phyloP scores from a whole-genome alignment of 768 basidiomycete species.

The Mycena belliarum region DNA sequence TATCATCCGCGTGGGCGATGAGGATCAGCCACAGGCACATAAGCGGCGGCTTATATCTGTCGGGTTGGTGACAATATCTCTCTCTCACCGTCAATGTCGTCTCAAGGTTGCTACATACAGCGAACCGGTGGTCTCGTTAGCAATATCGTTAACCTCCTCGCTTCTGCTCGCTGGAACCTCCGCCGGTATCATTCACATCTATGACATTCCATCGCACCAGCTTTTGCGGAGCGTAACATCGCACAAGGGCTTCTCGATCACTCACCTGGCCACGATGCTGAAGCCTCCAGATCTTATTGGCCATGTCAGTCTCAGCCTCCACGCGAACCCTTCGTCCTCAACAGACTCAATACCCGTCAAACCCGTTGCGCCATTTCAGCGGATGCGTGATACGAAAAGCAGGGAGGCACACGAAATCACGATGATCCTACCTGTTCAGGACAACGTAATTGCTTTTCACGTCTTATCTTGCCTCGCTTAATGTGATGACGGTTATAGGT shows the following conservation, averaged over 20 bases:
- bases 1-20: constrained; percentile 66
- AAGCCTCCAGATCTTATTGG: constrained; percentile 88
- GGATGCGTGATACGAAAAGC: constrained; percentile 65
- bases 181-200: constrained; percentile 71
- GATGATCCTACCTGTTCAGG: constrained; percentile 56
- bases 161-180: constrained; percentile 82
- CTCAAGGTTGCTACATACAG: constrained; percentile 37
- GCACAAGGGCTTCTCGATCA: constrained; percentile 68
- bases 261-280: constrained; percentile 74
- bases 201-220: constrained; percentile 91
- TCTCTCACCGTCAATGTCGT: constrained; percentile 2
- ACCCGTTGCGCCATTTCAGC: constrained; percentile 69
- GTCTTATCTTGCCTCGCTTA: background rate
- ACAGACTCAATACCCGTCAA: constrained; percentile 64
- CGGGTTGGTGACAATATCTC: constrained; percentile 47
- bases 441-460: constrained; percentile 38
- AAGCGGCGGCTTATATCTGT: constrained; percentile 69
- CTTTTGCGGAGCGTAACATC: constrained; percentile 78
- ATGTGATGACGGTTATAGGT: constrained; percentile 21
- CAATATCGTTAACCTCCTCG: constrained; percentile 77
- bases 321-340: constrained; percentile 38
- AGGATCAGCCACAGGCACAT: constrained; percentile 40
- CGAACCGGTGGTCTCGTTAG: constrained; percentile 68
- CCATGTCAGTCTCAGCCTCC: constrained; percentile 62
- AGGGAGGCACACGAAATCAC: constrained; percentile 72